phyloP scores from a whole-genome alignment of 192 early-diverging fungal species.

The Gamsiella multidivaricata region DNA sequence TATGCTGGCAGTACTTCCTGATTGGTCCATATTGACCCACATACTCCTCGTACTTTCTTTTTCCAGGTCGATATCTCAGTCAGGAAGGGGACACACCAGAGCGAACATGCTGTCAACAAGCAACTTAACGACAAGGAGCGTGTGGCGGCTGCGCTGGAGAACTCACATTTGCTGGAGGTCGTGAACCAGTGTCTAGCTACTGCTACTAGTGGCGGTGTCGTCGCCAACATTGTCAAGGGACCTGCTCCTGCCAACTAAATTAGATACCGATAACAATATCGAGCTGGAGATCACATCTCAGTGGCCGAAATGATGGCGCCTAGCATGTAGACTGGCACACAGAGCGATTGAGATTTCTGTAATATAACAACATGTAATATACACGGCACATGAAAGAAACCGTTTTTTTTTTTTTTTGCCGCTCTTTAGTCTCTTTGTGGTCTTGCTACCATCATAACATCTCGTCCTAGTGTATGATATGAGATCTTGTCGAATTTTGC shows the following conservation, averaged over 20 bases:
- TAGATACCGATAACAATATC: too few species aligned
- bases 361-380: conserved; percentile 8
- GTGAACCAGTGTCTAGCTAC: conserved; percentile 92
- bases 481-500: conserved; percentile 24
- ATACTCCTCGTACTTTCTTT: background rate
- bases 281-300: background rate
- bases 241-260: conserved; percentile 33
- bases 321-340: background rate
- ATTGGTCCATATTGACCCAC: background rate
- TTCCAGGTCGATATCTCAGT: conserved; percentile 86
- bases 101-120: conserved; percentile 95
- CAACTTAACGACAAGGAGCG: conserved; percentile 99
- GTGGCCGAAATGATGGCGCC: background rate
- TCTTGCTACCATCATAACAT: conserved; percentile 43
- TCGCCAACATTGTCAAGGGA: conserved; percentile 52
- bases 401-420: background rate
- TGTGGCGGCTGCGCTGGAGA: conserved; percentile 97
- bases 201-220: conserved; percentile 54
- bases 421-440: conserved; percentile 5
- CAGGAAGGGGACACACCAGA: conserved; percentile 94
- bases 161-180: conserved; percentile 92
- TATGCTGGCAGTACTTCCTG: too few species aligned
- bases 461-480: conserved; percentile 37
- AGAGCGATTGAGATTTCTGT: background rate
- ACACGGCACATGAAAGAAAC: background rate